A percentile compares a stretch with the other conserved stretches of the same genome.
These are phyloP conservation scores for Neurospora sp. DNA, from an alignment of 495 filamentous ascomycete genomes.

Conservation along the genomic window DNA sequence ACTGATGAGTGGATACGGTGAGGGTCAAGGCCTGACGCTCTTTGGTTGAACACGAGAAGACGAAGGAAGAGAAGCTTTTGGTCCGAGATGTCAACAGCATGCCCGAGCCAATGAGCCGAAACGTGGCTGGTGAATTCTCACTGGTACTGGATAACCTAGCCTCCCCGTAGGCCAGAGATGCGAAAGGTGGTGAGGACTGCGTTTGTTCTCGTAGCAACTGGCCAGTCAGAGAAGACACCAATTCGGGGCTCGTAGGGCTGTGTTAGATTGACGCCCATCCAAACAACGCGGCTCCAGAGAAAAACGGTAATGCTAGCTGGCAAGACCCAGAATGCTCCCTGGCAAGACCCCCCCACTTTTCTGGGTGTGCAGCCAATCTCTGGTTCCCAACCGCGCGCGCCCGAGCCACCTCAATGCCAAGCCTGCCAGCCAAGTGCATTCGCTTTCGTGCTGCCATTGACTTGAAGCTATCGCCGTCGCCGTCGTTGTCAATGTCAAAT, in stretches of 20 bases:
- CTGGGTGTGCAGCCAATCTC: no score
- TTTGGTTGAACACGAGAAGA: background rate
- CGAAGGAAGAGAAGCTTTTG: background rate
- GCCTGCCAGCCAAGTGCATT: no score
- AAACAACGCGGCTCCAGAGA: background rate
- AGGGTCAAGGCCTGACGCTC: background rate
- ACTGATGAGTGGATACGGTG: background rate
- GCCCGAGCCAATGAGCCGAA: background rate
- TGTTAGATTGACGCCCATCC: constrained; percentile 6
- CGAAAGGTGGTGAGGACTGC: background rate
- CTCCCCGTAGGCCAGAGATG: background rate
- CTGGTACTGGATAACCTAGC: background rate
- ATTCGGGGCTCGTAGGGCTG: constrained; percentile 9
- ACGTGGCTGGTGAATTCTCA: background rate
- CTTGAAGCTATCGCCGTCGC: no score
- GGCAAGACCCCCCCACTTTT: no score
- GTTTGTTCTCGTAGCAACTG: constrained; percentile 1
- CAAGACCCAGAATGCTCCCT: no score
- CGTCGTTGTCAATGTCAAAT: no score
- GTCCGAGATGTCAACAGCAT: background rate
- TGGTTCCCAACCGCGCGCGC: no score
- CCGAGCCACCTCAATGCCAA: no score
- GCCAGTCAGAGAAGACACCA: constrained; percentile 3
- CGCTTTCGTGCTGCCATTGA: no score
- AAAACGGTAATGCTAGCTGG: no score